These are phyloP conservation scores for Musa beccarii DNA, from an alignment of 176 grass and related monocot genomes.

Conservation along the genomic window DNA sequence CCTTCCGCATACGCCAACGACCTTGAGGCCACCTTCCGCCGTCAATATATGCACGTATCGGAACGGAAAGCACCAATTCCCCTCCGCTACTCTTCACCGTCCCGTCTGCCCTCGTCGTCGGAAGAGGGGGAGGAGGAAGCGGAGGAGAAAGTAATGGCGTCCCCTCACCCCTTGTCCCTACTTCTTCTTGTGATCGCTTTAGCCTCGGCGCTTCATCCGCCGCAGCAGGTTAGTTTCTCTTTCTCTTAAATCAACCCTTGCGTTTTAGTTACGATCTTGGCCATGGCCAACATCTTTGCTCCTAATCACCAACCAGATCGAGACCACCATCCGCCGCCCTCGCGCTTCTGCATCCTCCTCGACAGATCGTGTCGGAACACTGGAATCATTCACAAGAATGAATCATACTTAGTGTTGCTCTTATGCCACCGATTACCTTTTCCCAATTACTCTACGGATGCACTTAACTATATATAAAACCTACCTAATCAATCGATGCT, in stretches of 20 bases:
- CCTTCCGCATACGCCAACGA: neutral
- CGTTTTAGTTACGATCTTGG: neutral
- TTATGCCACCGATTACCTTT: too few species aligned
- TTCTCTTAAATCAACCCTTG: neutral
- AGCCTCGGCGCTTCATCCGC: neutral
- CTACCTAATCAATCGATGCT: too few species aligned
- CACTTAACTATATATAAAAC: too few species aligned
- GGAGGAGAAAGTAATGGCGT: constrained; percentile 3
- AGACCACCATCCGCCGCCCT: neutral
- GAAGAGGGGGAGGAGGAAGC: neutral
- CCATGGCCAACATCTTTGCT: neutral
- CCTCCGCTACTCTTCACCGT: too few species aligned
- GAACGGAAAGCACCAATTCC: neutral
- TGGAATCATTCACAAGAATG: too few species aligned
- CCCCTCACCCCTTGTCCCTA: neutral
- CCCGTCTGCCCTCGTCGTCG: neutral
- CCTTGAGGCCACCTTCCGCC: neutral
- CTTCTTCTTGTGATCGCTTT: neutral
- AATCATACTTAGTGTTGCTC: too few species aligned
- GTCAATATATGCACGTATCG: neutral
- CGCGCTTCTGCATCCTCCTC: neutral
- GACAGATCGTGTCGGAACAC: neutral
- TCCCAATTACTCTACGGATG: too few species aligned
- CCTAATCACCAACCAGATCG: neutral
- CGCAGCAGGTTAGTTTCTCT: neutral